Conservation (phyloP, 2,329 filamentous ascomycete species). For the Trematosphaeria pertusa region DNA sequence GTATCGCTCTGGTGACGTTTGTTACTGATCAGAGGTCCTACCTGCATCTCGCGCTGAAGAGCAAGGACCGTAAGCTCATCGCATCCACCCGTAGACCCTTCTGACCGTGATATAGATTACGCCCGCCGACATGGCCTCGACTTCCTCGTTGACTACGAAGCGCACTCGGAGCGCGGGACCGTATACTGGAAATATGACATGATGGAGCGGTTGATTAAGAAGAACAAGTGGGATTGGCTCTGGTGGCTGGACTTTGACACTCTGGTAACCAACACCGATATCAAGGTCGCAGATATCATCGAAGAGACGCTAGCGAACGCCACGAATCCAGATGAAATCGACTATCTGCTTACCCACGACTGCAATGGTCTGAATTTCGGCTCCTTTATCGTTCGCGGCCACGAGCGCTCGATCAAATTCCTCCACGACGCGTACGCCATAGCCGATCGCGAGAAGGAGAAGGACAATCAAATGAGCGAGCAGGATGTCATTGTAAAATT, state of each 20-base stretch:
- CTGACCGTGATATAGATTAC: constrained; percentile 38
- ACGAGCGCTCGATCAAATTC: constrained; percentile 45
- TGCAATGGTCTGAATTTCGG: constrained; percentile 51
- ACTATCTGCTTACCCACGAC: constrained; percentile 49
- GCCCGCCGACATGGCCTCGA: constrained; percentile 50
- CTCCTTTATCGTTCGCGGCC: constrained; percentile 46
- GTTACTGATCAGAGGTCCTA: constrained; percentile 47
- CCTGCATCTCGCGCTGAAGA: constrained; percentile 45
- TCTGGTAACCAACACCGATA: constrained; percentile 49
- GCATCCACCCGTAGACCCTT: not conserved
- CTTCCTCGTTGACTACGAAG: constrained; percentile 50
- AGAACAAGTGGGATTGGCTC: constrained; percentile 49
- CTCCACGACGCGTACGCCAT: constrained; percentile 38
- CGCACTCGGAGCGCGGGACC: constrained; percentile 35
- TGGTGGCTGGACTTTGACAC: constrained; percentile 55
- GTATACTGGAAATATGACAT: constrained; percentile 51
- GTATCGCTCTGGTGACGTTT: constrained; percentile 47
- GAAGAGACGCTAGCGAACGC: constrained; percentile 39
- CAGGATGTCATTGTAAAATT: constrained; percentile 49
- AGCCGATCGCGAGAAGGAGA: constrained; percentile 26
- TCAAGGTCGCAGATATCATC: constrained; percentile 46
- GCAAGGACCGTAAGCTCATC: constrained; percentile 42
- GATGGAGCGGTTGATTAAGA: constrained; percentile 44
- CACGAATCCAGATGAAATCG: constrained; percentile 40
- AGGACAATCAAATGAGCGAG: constrained; percentile 41